Evolutionary conservation across 176 grass and related monocot genomes (phyloP).

Genomic region (Phragmites australis): DNA sequence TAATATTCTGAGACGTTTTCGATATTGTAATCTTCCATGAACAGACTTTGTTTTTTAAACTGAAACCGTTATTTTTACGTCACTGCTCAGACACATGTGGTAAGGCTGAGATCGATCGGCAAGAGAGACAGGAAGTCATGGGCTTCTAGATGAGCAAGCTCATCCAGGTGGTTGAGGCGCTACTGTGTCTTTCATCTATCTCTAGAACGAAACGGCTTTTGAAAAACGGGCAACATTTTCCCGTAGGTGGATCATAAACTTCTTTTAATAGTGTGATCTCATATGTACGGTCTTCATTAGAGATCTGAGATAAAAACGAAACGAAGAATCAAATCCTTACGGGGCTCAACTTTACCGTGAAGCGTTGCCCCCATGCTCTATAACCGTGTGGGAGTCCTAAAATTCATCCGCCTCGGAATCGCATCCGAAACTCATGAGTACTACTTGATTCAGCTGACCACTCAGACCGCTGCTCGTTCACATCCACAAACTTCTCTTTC

Average conservation of each 20-base stretch:
- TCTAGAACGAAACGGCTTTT: constrained; percentile 1
- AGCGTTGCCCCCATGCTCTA: too few relatives aligned
- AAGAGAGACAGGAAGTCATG: constrained; percentile 3
- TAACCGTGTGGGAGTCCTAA: too few relatives aligned
- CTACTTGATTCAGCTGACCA: too few relatives aligned
- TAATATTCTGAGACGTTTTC: background rate
- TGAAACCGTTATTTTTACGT: background rate
- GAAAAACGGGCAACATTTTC: constrained; percentile 19
- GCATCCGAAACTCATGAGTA: too few relatives aligned
- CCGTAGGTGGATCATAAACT: background rate
- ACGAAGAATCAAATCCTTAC: too few relatives aligned
- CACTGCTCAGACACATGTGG: background rate
- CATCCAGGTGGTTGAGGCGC: constrained; percentile 5
- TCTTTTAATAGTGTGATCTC: too few relatives aligned
- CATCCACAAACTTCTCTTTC: background rate
- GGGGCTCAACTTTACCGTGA: too few relatives aligned
- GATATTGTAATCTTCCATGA: background rate
- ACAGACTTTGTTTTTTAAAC: background rate
- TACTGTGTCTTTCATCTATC: background rate
- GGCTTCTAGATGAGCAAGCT: constrained; percentile 37
- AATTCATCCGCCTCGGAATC: too few relatives aligned
- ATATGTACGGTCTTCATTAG: too few relatives aligned
- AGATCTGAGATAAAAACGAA: too few relatives aligned
- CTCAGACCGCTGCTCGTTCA: too few relatives aligned
- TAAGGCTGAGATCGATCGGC: too few relatives aligned